Evolutionary conservation across 129 eudicot species (phyloP).

Genomic region (Smallanthus sonchifolius): DNA sequence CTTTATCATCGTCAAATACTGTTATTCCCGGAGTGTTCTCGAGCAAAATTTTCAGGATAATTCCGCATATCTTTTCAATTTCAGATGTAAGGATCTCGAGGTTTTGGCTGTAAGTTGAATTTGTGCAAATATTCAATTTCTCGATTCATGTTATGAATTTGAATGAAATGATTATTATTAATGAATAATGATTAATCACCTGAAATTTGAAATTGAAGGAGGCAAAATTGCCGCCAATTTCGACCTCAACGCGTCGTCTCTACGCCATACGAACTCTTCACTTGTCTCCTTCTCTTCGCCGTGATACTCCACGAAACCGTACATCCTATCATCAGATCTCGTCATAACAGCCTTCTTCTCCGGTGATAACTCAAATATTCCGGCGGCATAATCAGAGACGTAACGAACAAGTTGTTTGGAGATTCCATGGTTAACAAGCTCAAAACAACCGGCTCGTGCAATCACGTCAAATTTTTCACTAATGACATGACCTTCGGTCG

Average conservation of each 20-base stretch:
- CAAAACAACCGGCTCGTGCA: conserved; percentile 53
- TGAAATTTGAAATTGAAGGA: conserved; percentile 58
- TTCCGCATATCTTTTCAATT: conserved; percentile 40
- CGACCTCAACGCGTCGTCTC: conserved; percentile 32
- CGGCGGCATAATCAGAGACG: conserved; percentile 27
- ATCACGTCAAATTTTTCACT: conserved; percentile 17
- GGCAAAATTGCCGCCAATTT: conserved; percentile 65
- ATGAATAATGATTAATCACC: conserved; percentile 25
- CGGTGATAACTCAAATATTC: conserved; percentile 38
- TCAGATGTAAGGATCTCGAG: conserved; percentile 36
- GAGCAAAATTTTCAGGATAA: conserved; percentile 23
- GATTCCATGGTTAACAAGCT: conserved; percentile 65
- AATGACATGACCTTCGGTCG: neutral
- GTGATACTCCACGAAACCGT: conserved; percentile 54
- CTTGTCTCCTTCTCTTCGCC: conserved; percentile 41
- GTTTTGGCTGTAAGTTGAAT: conserved; percentile 33
- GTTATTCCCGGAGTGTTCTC: neutral
- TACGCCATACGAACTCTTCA: conserved; percentile 77
- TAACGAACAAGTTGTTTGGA: conserved; percentile 31
- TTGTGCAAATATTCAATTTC: neutral
- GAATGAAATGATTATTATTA: neutral
- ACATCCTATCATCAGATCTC: conserved; percentile 41
- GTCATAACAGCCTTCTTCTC: conserved; percentile 45
- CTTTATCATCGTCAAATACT: conserved; percentile 4
- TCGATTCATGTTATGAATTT: neutral